Percentiles rank a stretch among this genome's conserved stretches.
phyloP scores from a whole-genome alignment of 108 stramenopile species.

The Fistulifera solaris region DNA sequence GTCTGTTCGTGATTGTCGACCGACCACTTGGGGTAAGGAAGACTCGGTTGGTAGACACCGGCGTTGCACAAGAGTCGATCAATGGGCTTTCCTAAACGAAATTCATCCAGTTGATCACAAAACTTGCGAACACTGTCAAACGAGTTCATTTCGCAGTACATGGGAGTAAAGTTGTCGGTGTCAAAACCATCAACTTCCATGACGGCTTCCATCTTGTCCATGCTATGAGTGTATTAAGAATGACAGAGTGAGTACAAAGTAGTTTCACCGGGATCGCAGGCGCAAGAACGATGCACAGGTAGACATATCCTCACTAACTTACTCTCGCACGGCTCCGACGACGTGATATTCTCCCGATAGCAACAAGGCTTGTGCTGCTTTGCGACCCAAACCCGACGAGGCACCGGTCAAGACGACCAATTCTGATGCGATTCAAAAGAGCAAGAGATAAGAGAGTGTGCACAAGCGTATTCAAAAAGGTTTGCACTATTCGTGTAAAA shows the following conservation, averaged over 20 bases:
- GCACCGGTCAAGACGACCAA: slow-evolving; percentile 84
- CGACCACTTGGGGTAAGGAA: slow-evolving; percentile 80
- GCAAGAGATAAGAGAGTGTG: slow-evolving; percentile 5
- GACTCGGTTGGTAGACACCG: slow-evolving; percentile 80
- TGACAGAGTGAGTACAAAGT: no score
- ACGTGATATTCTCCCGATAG: slow-evolving; percentile 78
- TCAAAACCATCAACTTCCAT: slow-evolving; percentile 76
- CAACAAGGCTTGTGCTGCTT: slow-evolving; percentile 74
- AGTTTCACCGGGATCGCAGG: not conserved
- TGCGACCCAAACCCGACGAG: slow-evolving; percentile 83
- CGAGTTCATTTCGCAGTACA: slow-evolving; percentile 82
- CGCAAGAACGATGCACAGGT: not conserved
- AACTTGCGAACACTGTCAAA: slow-evolving; percentile 79
- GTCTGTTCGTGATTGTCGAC: slow-evolving; percentile 83
- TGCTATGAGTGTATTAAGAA: no score
- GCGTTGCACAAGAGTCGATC: slow-evolving; percentile 87
- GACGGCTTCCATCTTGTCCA: slow-evolving; percentile 82
- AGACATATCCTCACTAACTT: not conserved
- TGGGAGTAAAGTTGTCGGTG: slow-evolving; percentile 70
- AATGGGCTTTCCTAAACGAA: slow-evolving; percentile 59
- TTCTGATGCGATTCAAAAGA: slow-evolving; percentile 29
- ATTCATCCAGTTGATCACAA: slow-evolving; percentile 61
- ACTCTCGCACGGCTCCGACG: slow-evolving; percentile 77
- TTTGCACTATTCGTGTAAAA: not conserved
- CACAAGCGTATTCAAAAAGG: not conserved